Percentiles rank a stretch among this genome's conserved stretches.
These are phyloP conservation scores for Xylaria acuta DNA, from an alignment of 495 filamentous ascomycete species.

Conservation along the genomic window DNA sequence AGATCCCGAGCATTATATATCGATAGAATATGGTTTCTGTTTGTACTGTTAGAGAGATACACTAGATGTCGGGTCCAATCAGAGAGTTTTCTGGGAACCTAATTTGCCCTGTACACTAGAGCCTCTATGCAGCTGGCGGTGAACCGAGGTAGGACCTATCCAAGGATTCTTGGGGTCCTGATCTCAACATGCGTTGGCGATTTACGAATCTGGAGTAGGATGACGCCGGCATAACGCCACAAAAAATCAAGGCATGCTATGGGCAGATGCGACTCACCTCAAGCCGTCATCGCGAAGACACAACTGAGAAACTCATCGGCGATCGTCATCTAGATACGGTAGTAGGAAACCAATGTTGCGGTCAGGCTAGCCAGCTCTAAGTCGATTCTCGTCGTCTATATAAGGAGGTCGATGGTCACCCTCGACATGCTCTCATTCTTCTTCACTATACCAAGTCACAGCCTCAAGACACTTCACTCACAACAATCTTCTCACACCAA, in stretches of 20 bases:
- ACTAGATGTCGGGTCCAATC: background rate
- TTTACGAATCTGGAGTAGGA: conserved; percentile 5
- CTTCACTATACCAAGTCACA: background rate
- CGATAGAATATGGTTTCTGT: background rate
- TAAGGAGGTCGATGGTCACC: background rate
- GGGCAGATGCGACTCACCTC: background rate
- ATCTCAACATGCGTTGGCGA: background rate
- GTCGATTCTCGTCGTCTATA: conserved; percentile 19
- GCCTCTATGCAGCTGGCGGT: background rate
- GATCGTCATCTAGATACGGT: conserved; percentile 6
- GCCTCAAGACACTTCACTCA: background rate
- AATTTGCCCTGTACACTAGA: background rate
- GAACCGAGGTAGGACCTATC: background rate
- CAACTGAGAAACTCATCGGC: background rate
- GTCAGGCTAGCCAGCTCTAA: background rate
- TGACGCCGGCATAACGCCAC: background rate
- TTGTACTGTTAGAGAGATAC: background rate
- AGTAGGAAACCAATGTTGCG: background rate
- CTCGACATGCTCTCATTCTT: background rate
- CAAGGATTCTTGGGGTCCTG: background rate
- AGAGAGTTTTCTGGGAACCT: background rate
- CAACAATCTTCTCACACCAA: background rate
- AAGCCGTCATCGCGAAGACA: conserved; percentile 1
- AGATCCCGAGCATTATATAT: background rate
- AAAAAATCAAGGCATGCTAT: conserved; percentile 4